Evolutionary conservation across 2,329 filamentous ascomycete genomes (phyloP), one percentile per base, ranked within the genome.

Genomic region (Dothideomycetidae sp.): DNA sequence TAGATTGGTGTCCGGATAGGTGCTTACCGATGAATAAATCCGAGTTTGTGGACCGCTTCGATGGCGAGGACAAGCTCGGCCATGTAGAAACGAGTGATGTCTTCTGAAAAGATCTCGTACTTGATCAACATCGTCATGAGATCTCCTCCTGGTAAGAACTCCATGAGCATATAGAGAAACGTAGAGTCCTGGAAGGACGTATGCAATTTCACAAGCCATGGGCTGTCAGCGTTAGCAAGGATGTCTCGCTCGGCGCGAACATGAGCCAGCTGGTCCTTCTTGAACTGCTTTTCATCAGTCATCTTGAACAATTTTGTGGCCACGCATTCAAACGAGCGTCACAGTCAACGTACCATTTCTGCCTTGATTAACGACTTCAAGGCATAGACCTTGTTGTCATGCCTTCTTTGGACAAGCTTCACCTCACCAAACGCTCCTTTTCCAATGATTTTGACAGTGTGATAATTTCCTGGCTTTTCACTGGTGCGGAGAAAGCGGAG

Each of bases 71-170:
- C 83, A 51, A 96, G 88, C 60, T 98, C 88, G 15, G 90, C 90
- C 74, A 98, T 98, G 62, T 98, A 98, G 62, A 98, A 98, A 12
- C 90, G 77, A 18, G 90, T 98, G 48, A 98, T 96, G 49, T 98
- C 90, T 59, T 96, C 88, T 0, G 85, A 93, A 60, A 98, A 98
- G 58, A 98, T 94, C 59, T 98, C 90, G 55, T 98, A 98, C 70
- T 96, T 98, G 67, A 98, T 98, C 49, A 98, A 70, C 90, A 98
- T 98, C 3, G 90, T 98, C 90, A 98, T 98, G 58, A 98, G 62
- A 64, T 98, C 90, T 59, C 90, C 90, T 59, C 90, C 90, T 5
- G 90, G 90, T 59, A 98, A 71, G 62, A 96, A 98, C 62, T 98
- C 90, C 90, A 98, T 98, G 44, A 98, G 70, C 78, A 98, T 90